Evolutionary conservation across 768 basidiomycete genomes (phyloP).

Genomic region (Suillus occidentalis): DNA sequence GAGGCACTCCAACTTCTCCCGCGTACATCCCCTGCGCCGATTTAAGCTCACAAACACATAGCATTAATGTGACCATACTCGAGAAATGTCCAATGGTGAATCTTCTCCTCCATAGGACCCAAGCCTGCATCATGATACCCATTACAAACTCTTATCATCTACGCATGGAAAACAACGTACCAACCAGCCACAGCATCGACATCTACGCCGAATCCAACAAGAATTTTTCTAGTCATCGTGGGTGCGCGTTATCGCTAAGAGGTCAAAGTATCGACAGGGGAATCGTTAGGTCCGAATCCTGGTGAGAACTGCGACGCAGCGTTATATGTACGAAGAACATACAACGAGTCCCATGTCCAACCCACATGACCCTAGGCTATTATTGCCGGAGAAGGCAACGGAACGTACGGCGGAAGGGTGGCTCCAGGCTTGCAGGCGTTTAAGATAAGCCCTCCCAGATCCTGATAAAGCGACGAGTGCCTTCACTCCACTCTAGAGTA

Average conservation of each 20-base stretch:
- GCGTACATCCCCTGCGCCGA: conserved; percentile 59
- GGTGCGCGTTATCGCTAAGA: neutral
- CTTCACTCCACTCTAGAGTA: neutral
- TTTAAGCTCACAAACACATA: neutral
- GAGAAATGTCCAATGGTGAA: conserved; percentile 66
- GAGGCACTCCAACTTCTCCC: conserved; percentile 66
- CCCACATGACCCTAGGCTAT: neutral
- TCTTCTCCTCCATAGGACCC: conserved; percentile 76
- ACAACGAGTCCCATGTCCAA: neutral
- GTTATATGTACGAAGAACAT: neutral
- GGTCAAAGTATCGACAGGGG: neutral
- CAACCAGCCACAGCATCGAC: conserved; percentile 75
- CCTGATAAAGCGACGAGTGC: neutral
- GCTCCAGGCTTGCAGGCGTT: neutral
- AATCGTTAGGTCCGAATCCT: neutral
- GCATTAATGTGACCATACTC: conserved; percentile 32
- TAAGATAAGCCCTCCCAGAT: neutral
- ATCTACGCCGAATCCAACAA: conserved; percentile 65
- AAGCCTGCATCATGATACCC: conserved; percentile 40
- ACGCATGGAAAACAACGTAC: conserved; percentile 27
- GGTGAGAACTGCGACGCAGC: neutral
- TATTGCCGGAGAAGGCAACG: neutral
- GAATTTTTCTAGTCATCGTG: conserved; percentile 54
- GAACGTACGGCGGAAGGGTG: neutral
- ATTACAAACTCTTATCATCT: neutral